Evolutionary conservation across 495 filamentous ascomycete species (phyloP).

Genomic region (Thermochaetoides thermophila): DNA sequence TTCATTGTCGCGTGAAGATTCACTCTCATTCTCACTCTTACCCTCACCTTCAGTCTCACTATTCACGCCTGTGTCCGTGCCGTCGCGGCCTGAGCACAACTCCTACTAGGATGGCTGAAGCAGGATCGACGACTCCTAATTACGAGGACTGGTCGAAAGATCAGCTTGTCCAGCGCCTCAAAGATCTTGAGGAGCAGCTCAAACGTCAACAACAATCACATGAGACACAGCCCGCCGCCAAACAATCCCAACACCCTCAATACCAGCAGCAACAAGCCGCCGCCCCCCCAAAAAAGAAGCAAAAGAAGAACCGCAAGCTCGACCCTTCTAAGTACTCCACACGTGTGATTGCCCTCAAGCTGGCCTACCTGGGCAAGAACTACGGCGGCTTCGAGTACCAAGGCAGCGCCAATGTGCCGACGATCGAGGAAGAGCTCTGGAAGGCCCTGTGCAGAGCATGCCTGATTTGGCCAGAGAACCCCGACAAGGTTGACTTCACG

Average conservation of each 20-base stretch:
- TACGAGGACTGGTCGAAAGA: constrained; percentile 47
- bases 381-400: constrained; percentile 90
- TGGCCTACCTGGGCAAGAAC: constrained; percentile 78
- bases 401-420: constrained; percentile 47
- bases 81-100: too few species aligned
- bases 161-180: constrained; percentile 49
- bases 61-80: too few species aligned
- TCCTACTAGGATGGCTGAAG: not conserved
- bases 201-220: constrained; percentile 2
- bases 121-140: constrained; percentile 15
- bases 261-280: constrained; percentile 1
- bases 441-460: constrained; percentile 67
- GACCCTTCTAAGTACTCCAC: constrained; percentile 72
- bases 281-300: constrained; percentile 19
- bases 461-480: constrained; percentile 57
- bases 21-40: too few species aligned
- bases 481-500: constrained; percentile 50
- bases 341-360: constrained; percentile 75
- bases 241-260: constrained; percentile 1
- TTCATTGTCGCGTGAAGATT: too few species aligned
- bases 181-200: constrained; percentile 47
- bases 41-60: too few species aligned
- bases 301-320: constrained; percentile 18
- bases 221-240: not conserved
- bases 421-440: constrained; percentile 85